Conservation (phyloP, 352 stramenopile species). For the Plasmopara muralis region DNA sequence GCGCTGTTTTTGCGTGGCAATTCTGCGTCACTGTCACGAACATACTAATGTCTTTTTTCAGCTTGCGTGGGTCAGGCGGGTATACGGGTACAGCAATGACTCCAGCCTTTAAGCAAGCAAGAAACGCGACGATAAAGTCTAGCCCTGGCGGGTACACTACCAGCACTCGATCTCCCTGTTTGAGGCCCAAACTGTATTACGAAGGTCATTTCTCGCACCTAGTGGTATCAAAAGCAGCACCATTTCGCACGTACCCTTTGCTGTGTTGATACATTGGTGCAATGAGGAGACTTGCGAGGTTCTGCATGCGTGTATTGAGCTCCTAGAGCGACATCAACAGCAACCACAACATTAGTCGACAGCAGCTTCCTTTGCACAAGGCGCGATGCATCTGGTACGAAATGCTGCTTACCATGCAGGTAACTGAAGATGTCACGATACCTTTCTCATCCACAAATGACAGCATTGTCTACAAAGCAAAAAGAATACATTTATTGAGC, state of each 20-base stretch:
- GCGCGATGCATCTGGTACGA: background rate
- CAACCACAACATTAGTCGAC: background rate
- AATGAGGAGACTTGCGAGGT: constrained; percentile 57
- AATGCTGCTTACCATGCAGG: constrained; percentile 37
- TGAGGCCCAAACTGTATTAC: constrained; percentile 43
- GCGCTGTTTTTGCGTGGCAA: constrained; percentile 85
- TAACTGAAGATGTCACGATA: constrained; percentile 40
- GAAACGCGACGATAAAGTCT: constrained; percentile 97
- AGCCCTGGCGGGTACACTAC: constrained; percentile 96
- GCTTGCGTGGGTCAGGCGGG: constrained; percentile 87
- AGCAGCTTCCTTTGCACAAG: background rate
- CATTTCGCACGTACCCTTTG: constrained; percentile 43
- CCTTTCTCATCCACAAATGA: constrained; percentile 77
- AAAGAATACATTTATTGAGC: background rate
- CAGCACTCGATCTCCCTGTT: constrained; percentile 79
- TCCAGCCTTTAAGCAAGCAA: constrained; percentile 92
- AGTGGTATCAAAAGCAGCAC: background rate
- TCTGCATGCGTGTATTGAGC: constrained; percentile 57
- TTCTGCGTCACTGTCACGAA: constrained; percentile 92
- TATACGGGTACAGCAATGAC: constrained; percentile 92
- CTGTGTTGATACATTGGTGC: constrained; percentile 39
- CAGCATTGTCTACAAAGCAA: constrained; percentile 48
- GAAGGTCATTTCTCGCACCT: constrained; percentile 1
- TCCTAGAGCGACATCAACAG: constrained; percentile 29
- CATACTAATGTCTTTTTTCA: constrained; percentile 94